Base-by-base conservation (phyloP, 768 basidiomycete species). In the Sporobolomyces pararoseus region DNA sequence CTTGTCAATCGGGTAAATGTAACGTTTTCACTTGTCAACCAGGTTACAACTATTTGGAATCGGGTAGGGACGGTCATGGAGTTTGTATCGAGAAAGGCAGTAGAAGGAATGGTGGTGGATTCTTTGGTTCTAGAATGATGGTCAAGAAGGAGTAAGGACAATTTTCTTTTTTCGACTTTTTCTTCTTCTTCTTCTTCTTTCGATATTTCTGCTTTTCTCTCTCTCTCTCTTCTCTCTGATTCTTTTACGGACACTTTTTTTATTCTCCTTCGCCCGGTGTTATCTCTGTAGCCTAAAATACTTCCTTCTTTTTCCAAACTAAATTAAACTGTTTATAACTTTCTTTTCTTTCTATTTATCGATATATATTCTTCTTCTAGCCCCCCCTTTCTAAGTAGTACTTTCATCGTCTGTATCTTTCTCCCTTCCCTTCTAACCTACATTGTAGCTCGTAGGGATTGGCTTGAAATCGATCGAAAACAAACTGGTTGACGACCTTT, bases 1-100 rank as follows among this genome's bases (percentile, higher is more conserved):
- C 75, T 16, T 83, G 83, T 76, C 65, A 72, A 10, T 68, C 70
- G 12, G 80, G 82, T 17, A 50, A 71, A 39, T 84, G 83, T 69
- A 44, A 79, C 31, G 80, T 83, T 55, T 77, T 82, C 82, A 76
- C 76, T 77, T 79, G 78, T 63, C 63, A 70, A 52, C 50, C 53
- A 4, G 75, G 73, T 7, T 75, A 29, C 49, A 37, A 46, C 27
- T 70, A 71, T 57, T 70, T 59, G 32, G 32, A 47, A 19, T 27
- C 44, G 29, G 31, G 46, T 2, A 9, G 59, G 21, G 59, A 61
- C 46, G 59, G 59, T 23, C 59, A 49, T n/a, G 59, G 59, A 2
- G 59, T 4, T 4, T 61, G 59, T 46, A 21, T 31, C 4, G 5
- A 4, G n/a, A 29, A 14, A 16, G 12, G 14, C 12, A 29, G 4